phyloP scores from a whole-genome alignment of 2,329 filamentous ascomycete genomes.

The Pyricularia sp. region DNA sequence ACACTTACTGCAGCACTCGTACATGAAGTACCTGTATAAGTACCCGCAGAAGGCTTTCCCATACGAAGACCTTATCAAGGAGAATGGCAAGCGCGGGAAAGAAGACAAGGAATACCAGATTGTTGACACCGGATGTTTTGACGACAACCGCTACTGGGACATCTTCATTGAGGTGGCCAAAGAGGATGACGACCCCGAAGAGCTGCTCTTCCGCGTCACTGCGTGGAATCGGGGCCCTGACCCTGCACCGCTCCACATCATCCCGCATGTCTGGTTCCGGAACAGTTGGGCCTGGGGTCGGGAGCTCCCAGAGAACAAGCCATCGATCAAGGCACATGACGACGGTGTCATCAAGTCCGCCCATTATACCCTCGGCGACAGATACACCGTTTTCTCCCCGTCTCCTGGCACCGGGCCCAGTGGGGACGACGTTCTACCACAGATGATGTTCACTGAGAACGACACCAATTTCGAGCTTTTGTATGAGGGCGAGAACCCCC shows the following conservation, averaged over 20 bases:
- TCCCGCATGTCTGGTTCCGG: slow-evolving; percentile 92
- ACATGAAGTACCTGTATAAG: slow-evolving; percentile 99
- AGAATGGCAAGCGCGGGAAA: slow-evolving; percentile 67
- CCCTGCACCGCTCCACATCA: slow-evolving; percentile 78
- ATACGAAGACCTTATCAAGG: slow-evolving; percentile 74
- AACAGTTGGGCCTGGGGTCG: slow-evolving; percentile 96
- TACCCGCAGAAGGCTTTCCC: slow-evolving; percentile 87
- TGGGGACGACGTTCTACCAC: slow-evolving; percentile 71
- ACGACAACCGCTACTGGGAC: slow-evolving; percentile 89
- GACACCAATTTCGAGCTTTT: slow-evolving; percentile 76
- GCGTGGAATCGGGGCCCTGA: slow-evolving; percentile 93
- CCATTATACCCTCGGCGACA: slow-evolving; percentile 68
- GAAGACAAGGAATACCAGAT: slow-evolving; percentile 83
- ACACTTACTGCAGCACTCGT: slow-evolving; percentile 57
- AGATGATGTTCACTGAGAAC: slow-evolving; percentile 87
- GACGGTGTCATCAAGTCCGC: slow-evolving; percentile 62
- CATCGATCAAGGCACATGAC: slow-evolving; percentile 54
- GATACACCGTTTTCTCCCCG: slow-evolving; percentile 74
- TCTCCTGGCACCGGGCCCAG: slow-evolving; percentile 73
- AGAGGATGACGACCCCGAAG: slow-evolving; percentile 80
- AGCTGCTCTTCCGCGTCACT: slow-evolving; percentile 85
- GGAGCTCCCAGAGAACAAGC: slow-evolving; percentile 63
- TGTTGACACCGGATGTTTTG: slow-evolving; percentile 75
- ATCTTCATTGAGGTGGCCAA: slow-evolving; percentile 96
- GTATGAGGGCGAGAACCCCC: slow-evolving; percentile 66